Base-by-base conservation (phyloP, 2,329 filamentous ascomycete species). In the Ophiostoma australiae region DNA sequence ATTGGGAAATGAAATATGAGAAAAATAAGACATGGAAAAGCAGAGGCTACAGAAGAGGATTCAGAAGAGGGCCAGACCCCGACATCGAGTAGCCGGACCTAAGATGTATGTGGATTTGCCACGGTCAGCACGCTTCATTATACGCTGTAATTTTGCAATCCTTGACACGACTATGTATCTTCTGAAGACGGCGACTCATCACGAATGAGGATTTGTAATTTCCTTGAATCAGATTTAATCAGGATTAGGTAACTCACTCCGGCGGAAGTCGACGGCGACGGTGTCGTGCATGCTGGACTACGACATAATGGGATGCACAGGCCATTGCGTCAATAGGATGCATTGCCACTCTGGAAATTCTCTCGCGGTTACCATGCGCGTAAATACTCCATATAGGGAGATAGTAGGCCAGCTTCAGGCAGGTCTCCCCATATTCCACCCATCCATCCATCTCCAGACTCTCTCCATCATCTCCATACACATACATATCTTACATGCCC, bases 391-490 rank as follows among this genome's bases (percentile, higher is more conserved):
- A 13, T 31, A 13, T 58, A 3, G 10, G 10, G 10, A 27, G n/a
- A 20, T 48, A 20, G 8, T n/a, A 48, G 17, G 44, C 44, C 44
- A 48, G 52, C n/a, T 31, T 27, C 52, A 58, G 8, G 52, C 17
- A 48, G 17, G 44, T 48, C 44, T 58, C 52, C 15, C 52, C 52
- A 27, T 27, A 58, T 58, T 58, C 52, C 52, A 58, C 52, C 52
- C 52, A 58, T 11, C 52, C 52, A 31, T 13, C 17, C 52, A 31
- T 58, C 52, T 58, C 52, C 23, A 58, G 52, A 58, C 23, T 58
- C n/a, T 48, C 44, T 48, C 17, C 52, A 58, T 58, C 52, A 58
- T 58, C 52, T 58, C 52, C 23, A 31, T 58, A 48, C 44, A 48
- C 5, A 6, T 48, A 48, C 17, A 58, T 27, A 20, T 20, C 39